Evolutionary conservation across 2,329 filamentous ascomycete species (phyloP), one percentile per base, ranked within the genome.

Genomic region (Blastomyces parvus): DNA sequence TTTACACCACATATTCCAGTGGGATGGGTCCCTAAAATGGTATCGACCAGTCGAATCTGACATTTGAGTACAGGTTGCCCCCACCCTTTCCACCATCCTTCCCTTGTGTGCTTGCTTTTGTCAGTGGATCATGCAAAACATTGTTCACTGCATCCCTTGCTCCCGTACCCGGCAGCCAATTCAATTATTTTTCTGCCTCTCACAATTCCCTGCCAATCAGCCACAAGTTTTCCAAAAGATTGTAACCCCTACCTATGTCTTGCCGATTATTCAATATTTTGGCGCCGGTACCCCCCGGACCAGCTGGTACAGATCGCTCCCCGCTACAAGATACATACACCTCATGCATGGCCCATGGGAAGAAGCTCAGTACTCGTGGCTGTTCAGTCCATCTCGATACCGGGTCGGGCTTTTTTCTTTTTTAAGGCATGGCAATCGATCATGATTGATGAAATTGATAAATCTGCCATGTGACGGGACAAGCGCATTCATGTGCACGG

Each of bases 41-140:
- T 36, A 59, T 46, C 40, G 42, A 27, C 38, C 40, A 46, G 40
- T 33, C 57, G 17, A 33, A 14, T 59, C 38, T 46, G 57, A 22
- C 57, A 46, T 25, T 44, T 38, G 27, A 27, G 9, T 46, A 42
- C 42, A 59, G 42, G 33, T 48, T 59, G 57, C 44, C 25, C 42
- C 42, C 40, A 25, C 27, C 22, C 9, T 25, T n/a, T 13, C 9
- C 25, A 8, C 17, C 52, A 42, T 22, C 48, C 48, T 27, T 50
- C 48, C 11, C 48, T 50, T 50, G 44, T 50, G 44, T 50, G 48
- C 40, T 40, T 57, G 55, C 40, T 27, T 46, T 59, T 48, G 40
- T 59, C 57, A 25, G 38, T 59, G 57, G 48, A 46, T 59, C 40
- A 59, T 59, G 57, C 57, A 59, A 59, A 59, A 46, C 57, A 59